Conservation (phyloP, 495 filamentous ascomycete species). For the Parathielavia appendiculata region DNA sequence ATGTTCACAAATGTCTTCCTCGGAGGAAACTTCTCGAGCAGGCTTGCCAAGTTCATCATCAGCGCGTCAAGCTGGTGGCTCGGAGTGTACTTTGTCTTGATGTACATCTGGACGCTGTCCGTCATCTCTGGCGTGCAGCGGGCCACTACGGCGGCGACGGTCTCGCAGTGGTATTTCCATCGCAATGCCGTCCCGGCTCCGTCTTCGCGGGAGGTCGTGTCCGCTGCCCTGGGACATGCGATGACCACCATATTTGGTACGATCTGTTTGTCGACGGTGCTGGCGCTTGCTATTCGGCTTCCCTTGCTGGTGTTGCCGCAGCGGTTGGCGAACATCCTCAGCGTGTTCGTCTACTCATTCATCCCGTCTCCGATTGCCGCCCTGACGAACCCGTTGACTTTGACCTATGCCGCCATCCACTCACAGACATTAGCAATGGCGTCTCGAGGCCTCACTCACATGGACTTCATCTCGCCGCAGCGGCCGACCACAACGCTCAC, state of each 20-base stretch:
- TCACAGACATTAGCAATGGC: slow-evolving; percentile 72
- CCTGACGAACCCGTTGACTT: slow-evolving; percentile 80
- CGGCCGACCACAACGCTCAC: slow-evolving; percentile 57
- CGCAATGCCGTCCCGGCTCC: slow-evolving; percentile 73
- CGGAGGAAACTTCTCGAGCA: slow-evolving; percentile 65
- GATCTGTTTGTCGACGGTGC: slow-evolving; percentile 76
- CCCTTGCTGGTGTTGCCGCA: slow-evolving; percentile 79
- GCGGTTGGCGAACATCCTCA: slow-evolving; percentile 57
- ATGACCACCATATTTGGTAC: slow-evolving; percentile 86
- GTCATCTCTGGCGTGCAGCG: slow-evolving; percentile 83
- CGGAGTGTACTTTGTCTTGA: slow-evolving; percentile 78
- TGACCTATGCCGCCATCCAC: slow-evolving; percentile 93
- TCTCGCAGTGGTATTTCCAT: slow-evolving; percentile 99
- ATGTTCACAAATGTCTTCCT: slow-evolving; percentile 97
- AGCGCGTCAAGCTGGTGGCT: slow-evolving; percentile 87
- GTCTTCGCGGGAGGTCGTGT: slow-evolving; percentile 69
- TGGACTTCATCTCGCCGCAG: slow-evolving; percentile 63
- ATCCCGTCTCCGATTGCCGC: slow-evolving; percentile 78
- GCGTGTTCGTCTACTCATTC: slow-evolving; percentile 69
- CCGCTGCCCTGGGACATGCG: slow-evolving; percentile 74
- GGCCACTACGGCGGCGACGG: slow-evolving; percentile 86
- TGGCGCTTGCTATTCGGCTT: slow-evolving; percentile 74
- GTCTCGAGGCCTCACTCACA: slow-evolving; percentile 68
- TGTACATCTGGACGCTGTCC: slow-evolving; percentile 92
- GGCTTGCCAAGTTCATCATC: slow-evolving; percentile 63